Base-by-base conservation (phyloP, 1,139 yeast genomes). In the Kluyveromyces marxianus region DNA sequence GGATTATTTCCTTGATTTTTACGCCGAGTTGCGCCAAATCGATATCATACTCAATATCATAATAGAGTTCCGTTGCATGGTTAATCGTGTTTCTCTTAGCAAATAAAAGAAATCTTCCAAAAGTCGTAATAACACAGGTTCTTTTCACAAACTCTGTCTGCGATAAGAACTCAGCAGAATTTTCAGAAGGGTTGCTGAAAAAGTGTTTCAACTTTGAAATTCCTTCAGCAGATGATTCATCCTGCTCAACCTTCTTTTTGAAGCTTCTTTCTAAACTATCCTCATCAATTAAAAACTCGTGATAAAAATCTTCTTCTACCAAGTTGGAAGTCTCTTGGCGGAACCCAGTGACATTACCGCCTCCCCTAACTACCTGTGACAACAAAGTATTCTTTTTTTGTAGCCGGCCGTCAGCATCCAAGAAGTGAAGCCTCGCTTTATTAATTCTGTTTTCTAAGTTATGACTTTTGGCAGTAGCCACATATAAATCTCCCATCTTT, bases 341-440 rank as follows among this genome's bases (percentile, higher is more conserved):
- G 42, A 69, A 59, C 1, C 75, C 73, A 27, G 65, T 66, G 32
- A 60, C 62, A 7, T 64, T 66, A 6, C 81, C 83, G 10, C 71
- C 71, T 37, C 79, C 80, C 60, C 78, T 74, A 2, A 78, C 85
- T 41, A 79, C 82, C 58, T 79, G 83, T 4, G 70, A 63, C 14
- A 67, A 53, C 3, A 63, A 50, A 3, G 63, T 55, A 25, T 58
- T 55, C 36, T 63, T 52, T 29, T 44, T 53, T 4, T 63, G 58
- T 41, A 58, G 56, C 25, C 61, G 60, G 14, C 80, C 65, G 0
- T 87, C 86, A 1, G 87, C 75, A 49, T 81, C 84, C 41, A 76
- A 78, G 25, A 83, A 58, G 47, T 71, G 65, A 0, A 85, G 87
- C 54, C 69, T 74, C 50, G 75, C 69, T 53, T 73, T 80, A 56